Conservation (phyloP, 805 yeast species). For the Ogataea paradorogensis region DNA sequence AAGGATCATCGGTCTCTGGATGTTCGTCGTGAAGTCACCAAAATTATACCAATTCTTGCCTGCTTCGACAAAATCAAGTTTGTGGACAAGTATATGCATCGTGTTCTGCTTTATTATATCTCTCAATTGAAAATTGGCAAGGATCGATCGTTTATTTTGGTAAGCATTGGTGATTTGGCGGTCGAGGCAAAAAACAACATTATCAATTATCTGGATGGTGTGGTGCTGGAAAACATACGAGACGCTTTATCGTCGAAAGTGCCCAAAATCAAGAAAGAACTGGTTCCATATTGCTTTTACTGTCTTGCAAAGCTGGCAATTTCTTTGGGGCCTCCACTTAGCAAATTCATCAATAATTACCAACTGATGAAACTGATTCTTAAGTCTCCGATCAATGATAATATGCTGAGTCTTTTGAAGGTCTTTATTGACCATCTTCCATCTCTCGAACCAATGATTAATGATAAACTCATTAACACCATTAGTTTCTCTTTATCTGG, state of each 20-base stretch:
- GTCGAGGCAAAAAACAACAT: conserved; percentile 76
- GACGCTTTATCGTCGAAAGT: conserved; percentile 69
- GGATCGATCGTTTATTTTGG: conserved; percentile 74
- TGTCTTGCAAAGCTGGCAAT: conserved; percentile 83
- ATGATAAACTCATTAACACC: conserved; percentile 65
- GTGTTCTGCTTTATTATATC: conserved; percentile 72
- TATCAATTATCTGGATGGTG: conserved; percentile 84
- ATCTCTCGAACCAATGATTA: conserved; percentile 69
- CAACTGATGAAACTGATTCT: conserved; percentile 70
- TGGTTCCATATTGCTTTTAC: conserved; percentile 82
- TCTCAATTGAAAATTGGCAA: conserved; percentile 68
- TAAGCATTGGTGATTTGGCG: conserved; percentile 83
- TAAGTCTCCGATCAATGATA: conserved; percentile 78
- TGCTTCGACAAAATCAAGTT: conserved; percentile 71
- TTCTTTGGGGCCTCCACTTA: conserved; percentile 90
- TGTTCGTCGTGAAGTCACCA: conserved; percentile 81
- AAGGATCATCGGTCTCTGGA: conserved; percentile 75
- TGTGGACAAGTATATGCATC: conserved; percentile 76
- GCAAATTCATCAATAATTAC: conserved; percentile 82
- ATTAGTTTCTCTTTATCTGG: conserved; percentile 80
- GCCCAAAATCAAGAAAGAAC: conserved; percentile 63
- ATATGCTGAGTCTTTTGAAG: conserved; percentile 72
- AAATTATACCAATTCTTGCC: conserved; percentile 79
- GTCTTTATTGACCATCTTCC: conserved; percentile 72
- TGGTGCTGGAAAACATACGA: conserved; percentile 76